Percentiles rank a stretch among this genome's conserved stretches.
Evolutionary conservation across 2,329 filamentous ascomycete genomes (phyloP).

Genomic region (Cephalotrichum gorgonifer): DNA sequence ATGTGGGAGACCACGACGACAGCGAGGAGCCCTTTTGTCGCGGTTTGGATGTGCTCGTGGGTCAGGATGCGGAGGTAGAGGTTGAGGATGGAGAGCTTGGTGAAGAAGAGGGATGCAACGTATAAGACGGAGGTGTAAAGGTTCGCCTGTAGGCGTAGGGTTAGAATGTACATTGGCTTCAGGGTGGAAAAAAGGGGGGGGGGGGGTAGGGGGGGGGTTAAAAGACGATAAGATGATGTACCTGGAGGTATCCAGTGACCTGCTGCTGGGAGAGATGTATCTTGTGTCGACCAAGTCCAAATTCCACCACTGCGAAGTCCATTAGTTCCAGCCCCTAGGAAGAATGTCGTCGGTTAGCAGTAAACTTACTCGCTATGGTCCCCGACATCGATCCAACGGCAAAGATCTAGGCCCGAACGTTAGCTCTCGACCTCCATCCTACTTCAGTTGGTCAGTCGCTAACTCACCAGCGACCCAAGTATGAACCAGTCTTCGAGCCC

Average conservation of each 20-base stretch:
- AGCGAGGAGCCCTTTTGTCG: constrained; percentile 10
- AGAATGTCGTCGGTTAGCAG: not conserved
- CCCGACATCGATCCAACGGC: constrained; percentile 6
- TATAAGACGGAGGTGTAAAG: constrained; percentile 10
- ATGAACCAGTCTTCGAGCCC: constrained; percentile 23
- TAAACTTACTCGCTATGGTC: constrained; percentile 8
- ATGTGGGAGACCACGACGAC: constrained; percentile 10
- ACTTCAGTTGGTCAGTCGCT: not conserved
- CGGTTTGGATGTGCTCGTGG: constrained; percentile 14
- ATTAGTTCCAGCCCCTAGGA: not conserved
- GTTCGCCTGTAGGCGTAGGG: constrained; percentile 7
- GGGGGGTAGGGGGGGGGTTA: not conserved
- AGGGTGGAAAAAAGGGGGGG: not conserved
- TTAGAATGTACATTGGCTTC: not conserved
- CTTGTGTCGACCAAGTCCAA: not conserved
- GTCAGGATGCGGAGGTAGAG: constrained; percentile 15
- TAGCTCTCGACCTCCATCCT: not conserved
- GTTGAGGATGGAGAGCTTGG: constrained; percentile 13
- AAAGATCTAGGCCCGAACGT: constrained; percentile 1
- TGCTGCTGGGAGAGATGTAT: not conserved
- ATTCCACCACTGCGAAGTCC: not conserved
- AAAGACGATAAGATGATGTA: not conserved
- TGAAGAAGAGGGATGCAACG: constrained; percentile 10
- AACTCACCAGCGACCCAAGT: constrained; percentile 15
- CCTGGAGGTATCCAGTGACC: constrained; percentile 6